Conservation (phyloP, 2,329 filamentous ascomycete genomes). For the Diaporthe amygdali region DNA sequence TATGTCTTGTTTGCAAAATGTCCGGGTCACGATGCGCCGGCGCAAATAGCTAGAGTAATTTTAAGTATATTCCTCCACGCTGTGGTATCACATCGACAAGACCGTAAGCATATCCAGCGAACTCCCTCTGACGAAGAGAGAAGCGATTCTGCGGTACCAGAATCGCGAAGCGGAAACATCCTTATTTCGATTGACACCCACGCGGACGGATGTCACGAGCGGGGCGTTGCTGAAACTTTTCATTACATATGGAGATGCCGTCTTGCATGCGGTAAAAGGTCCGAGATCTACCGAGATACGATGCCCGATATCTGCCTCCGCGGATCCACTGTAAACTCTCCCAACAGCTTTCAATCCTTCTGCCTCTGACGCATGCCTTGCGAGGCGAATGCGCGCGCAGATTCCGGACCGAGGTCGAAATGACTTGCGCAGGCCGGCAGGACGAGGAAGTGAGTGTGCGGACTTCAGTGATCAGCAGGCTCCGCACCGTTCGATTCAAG, state of each 20-base stretch:
- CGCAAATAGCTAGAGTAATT: neutral
- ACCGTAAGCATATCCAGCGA: too few species aligned
- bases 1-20: too few species aligned
- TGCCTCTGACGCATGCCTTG: neutral
- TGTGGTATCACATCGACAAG: too few species aligned
- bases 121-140: neutral
- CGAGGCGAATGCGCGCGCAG: neutral
- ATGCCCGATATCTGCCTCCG: neutral
- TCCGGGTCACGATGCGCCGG: too few species aligned
- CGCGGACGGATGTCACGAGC: neutral
- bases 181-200: neutral
- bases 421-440: neutral
- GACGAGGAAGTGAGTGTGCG: neutral
- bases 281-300: slow-evolving; percentile 1
- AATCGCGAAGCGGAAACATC: neutral
- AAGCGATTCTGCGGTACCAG: neutral
- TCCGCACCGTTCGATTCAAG: neutral
- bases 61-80: neutral
- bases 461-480: neutral
- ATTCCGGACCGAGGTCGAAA: neutral
- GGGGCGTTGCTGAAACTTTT: neutral
- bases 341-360: neutral
- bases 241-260: neutral
- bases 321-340: neutral
- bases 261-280: neutral